These are phyloP conservation scores for Chrysoporthe austroafricana DNA, from an alignment of 2,329 filamentous ascomycete genomes.

Conservation along the genomic window DNA sequence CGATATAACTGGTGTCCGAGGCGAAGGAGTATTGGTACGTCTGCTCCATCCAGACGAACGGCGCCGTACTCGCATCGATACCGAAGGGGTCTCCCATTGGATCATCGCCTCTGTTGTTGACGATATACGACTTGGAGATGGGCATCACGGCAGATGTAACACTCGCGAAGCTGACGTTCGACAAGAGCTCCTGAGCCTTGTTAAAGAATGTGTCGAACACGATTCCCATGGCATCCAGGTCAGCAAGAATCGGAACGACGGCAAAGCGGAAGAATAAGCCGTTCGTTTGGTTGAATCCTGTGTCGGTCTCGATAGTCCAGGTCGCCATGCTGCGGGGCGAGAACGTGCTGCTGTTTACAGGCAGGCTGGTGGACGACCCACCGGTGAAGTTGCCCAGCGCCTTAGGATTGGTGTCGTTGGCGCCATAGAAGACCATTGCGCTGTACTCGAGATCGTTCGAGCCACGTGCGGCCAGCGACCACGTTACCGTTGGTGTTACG, in stretches of 20 bases:
- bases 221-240: conserved; percentile 10
- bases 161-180: conserved; percentile 6
- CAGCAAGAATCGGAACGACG: conserved; percentile 13
- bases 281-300: neutral
- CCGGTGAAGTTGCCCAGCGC: conserved; percentile 16
- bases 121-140: conserved; percentile 12
- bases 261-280: conserved; percentile 5
- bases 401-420: conserved; percentile 4
- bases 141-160: conserved; percentile 16
- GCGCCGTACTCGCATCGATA: conserved; percentile 12
- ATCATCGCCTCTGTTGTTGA: neutral
- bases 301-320: conserved; percentile 5
- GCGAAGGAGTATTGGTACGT: neutral
- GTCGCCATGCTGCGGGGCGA: conserved; percentile 2
- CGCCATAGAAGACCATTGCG: conserved; percentile 12
- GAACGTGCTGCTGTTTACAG: conserved; percentile 14
- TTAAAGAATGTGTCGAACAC: conserved; percentile 20
- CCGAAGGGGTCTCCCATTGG: conserved; percentile 10
- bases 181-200: neutral
- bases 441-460: neutral
- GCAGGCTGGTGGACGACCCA: neutral
- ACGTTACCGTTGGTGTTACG: conserved; percentile 5
- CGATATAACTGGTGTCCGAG: neutral
- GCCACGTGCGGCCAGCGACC: neutral
- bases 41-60: conserved; percentile 13